phyloP scores from a whole-genome alignment of 495 filamentous ascomycete genomes.

The Letharia lupina region DNA sequence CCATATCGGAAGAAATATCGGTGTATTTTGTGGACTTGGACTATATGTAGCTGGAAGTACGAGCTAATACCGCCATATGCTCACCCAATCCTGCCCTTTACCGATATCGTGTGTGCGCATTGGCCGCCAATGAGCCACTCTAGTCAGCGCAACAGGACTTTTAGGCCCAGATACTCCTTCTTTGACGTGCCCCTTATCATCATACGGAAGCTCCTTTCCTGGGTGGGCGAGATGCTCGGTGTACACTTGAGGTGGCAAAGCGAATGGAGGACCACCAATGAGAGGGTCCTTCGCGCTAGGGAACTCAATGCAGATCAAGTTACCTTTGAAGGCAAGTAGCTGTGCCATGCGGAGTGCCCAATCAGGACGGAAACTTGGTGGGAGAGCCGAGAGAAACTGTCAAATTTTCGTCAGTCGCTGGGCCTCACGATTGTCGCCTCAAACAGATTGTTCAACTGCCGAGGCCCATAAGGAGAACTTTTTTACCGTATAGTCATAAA shows the following conservation, averaged over 20 bases:
- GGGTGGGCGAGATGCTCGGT: constrained; percentile 56
- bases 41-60: background rate
- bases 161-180: constrained; percentile 35
- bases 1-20: background rate
- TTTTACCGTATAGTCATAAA: constrained; percentile 79
- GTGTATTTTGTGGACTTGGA: background rate
- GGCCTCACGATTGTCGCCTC: background rate
- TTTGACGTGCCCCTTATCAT: constrained; percentile 43
- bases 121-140: constrained; percentile 58
- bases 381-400: constrained; percentile 76
- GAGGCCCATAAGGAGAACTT: background rate
- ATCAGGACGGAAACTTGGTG: constrained; percentile 50
- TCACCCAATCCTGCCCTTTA: constrained; percentile 52
- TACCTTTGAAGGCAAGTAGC: constrained; percentile 53
- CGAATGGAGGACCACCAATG: constrained; percentile 62
- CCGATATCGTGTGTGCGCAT: constrained; percentile 60
- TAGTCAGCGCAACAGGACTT: constrained; percentile 42
- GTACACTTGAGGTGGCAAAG: constrained; percentile 54
- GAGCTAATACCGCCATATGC: constrained; percentile 37
- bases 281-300: constrained; percentile 59
- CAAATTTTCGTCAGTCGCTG: constrained; percentile 11
- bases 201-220: constrained; percentile 56
- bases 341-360: constrained; percentile 62
- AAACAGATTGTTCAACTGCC: background rate
- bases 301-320: constrained; percentile 74